Base-by-base conservation (phyloP, 164 flowering plant species). In the Amborella trichopoda region DNA sequence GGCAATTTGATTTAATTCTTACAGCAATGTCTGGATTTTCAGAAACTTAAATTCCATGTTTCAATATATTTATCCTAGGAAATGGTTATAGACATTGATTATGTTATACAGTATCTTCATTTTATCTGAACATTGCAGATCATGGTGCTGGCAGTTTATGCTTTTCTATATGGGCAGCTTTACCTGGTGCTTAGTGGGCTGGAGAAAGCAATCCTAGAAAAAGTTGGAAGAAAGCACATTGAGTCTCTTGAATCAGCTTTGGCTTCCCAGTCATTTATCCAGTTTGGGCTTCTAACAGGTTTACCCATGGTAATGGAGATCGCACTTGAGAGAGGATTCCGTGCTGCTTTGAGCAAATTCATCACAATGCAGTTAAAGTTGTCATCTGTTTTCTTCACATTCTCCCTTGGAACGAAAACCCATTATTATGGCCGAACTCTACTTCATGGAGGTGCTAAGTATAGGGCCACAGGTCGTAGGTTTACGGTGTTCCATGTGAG, bases 221-320 rank as follows among this genome's bases (percentile, higher is more conserved):
- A 77, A 55, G 95, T 96, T 21, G 68, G 67, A 67, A 49, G 72
- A 50, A 67, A 74, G 25, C 77, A 78, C 53, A 68, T 80, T 54
- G 60, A 70, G 57, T 84, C 96, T 26, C 44, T 91, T 48, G 90
- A 84, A 66, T 82, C 95, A 37, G 95, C 86, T 50, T 80, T 91
- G 53, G 90, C 90, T 13, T 87, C 96, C 24, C 91, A 87, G 50
- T 91, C 95, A 46, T 84, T 82, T 53, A 72, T 91, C 50, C 99
- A 91, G 75, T 86, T 91, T 24, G 99, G 99, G 11, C 88, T 91
- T 39, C 61, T 91, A 47, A 84, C 95, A 3, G 96, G 95, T 44
- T 68, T 87, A 48, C 96, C 96, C 25, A 87, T 91, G 95, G 77
- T 87, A 40, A 87, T 91, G 78, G 96, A 91, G 64, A 75, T 91